Evolutionary conservation across 805 yeast species (phyloP).

Genomic region (Komagataella kurtzmanii): DNA sequence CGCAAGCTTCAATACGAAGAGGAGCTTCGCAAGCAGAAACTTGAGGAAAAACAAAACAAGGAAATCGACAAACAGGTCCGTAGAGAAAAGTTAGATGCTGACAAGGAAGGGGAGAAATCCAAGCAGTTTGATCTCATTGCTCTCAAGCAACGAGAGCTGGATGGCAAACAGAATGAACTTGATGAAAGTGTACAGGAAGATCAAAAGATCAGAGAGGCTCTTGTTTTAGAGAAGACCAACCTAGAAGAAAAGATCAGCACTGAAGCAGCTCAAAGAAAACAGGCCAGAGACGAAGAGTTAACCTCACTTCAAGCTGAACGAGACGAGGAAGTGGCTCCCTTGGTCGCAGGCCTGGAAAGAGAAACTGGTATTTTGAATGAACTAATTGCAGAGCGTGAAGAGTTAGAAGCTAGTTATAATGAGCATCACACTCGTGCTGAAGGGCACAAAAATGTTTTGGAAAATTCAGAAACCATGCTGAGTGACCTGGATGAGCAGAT

Average conservation of each 20-base stretch:
- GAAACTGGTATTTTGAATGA: constrained; percentile 37
- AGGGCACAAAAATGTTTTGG: constrained; percentile 25
- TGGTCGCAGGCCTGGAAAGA: constrained; percentile 33
- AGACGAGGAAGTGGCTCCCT: constrained; percentile 41
- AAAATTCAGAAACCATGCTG: constrained; percentile 29
- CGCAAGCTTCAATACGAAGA: constrained; percentile 16
- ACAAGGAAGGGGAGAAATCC: constrained; percentile 29
- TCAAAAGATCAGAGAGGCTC: constrained; percentile 24
- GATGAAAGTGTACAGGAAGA: constrained; percentile 23
- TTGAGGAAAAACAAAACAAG: constrained; percentile 20
- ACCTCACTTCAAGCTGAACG: constrained; percentile 34
- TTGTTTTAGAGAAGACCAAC: constrained; percentile 26
- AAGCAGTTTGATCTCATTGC: constrained; percentile 30
- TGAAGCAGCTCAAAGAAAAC: constrained; percentile 28
- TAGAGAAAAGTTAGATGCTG: constrained; percentile 32
- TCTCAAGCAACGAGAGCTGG: constrained; percentile 21
- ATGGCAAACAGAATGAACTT: constrained; percentile 30
- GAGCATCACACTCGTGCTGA: constrained; percentile 32
- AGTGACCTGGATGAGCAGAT: constrained; percentile 27
- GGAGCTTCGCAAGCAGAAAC: constrained; percentile 24
- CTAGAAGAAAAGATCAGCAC: constrained; percentile 28
- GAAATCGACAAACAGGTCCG: constrained; percentile 20
- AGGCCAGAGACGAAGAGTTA: constrained; percentile 31
- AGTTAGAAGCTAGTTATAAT: constrained; percentile 26
- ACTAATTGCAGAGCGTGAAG: constrained; percentile 35